These are phyloP conservation scores for Debaryomyces coudertii DNA, from an alignment of 1,139 yeast genomes.

Conservation along the genomic window DNA sequence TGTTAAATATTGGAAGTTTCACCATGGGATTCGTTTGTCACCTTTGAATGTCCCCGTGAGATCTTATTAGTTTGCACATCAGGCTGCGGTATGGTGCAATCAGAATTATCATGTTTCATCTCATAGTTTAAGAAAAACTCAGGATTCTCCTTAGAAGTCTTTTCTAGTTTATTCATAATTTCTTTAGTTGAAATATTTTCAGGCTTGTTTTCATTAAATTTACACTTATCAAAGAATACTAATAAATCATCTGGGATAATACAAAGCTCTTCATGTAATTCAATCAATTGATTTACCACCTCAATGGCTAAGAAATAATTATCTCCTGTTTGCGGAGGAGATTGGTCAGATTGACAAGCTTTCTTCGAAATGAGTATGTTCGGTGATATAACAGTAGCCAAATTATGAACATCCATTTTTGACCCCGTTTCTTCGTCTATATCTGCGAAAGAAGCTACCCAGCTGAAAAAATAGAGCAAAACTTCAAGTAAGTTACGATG, in stretches of 20 bases:
- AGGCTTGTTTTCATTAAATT: constrained; percentile 21
- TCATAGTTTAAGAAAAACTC: constrained; percentile 30
- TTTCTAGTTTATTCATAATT: constrained; percentile 37
- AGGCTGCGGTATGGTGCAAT: constrained; percentile 23
- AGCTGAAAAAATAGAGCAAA: constrained; percentile 78
- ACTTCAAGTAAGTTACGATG: constrained; percentile 90
- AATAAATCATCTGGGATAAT: constrained; percentile 67
- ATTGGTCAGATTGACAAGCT: constrained; percentile 26
- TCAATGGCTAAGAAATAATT: constrained; percentile 89
- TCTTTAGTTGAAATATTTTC: constrained; percentile 33
- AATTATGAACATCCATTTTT: constrained; percentile 93
- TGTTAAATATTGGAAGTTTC: constrained; percentile 21
- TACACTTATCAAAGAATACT: constrained; percentile 40
- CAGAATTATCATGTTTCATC: constrained; percentile 20
- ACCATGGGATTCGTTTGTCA: constrained; percentile 31
- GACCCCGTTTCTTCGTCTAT: constrained; percentile 87
- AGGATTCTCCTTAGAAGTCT: constrained; percentile 35
- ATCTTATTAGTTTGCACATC: constrained; percentile 39
- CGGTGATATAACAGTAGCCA: constrained; percentile 95
- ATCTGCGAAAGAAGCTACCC: constrained; percentile 97
- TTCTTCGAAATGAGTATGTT: constrained; percentile 69
- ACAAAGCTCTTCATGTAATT: constrained; percentile 78
- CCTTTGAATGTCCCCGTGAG: constrained; percentile 39
- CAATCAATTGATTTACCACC: constrained; percentile 83
- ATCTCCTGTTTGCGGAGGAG: constrained; percentile 53